Evolutionary conservation across 371 early-diverging fungal species (phyloP), one percentile per base, ranked within the genome.

Genomic region (Mortierella sp.): DNA sequence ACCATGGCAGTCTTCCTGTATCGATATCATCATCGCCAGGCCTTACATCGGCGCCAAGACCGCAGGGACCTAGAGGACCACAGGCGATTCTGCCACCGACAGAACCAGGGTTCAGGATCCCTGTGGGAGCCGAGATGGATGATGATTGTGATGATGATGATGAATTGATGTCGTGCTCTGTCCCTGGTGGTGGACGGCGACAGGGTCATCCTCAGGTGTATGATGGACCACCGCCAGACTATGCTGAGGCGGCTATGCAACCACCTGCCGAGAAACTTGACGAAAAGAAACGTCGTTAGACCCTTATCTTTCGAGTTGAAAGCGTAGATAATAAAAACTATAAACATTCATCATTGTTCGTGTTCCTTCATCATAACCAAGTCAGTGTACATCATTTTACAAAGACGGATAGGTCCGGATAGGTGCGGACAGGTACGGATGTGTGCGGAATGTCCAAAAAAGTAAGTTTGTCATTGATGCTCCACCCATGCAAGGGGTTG

Each of bases 221-320:
- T 45, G 83, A 82, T 65, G 83, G 83, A 0, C 83, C 83, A 1
- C 83, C 83, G 5, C 83, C 83, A 4, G 83, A 78, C 26, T 82
- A 82, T 70, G 83, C 75, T 0, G 83, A 82, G 31, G 75, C 74
- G 0, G 55, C 78, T 0, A 82, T 82, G 83, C 66, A 47, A 26
- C 75, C 64, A 0, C 83, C 83, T 3, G 77, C 83, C 22, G 83
- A 82, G 63, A 71, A 68, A 52, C 13, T 68, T 22, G 82, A 82
- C 3, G 69, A 82, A 41, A 82, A 82, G 39, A 71, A 68, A 47
- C 52, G 66, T 16, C 50, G 61, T 41, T 74, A 67, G 24, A 19
- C n/a, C 40, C 37, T 65, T 6, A 26, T 40, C 24, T 26, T 8
- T 10, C 14, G 44, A 9, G 24, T 29, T n/a, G 4, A 19, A n/a